Evolutionary conservation across 805 yeast species (phyloP).

Genomic region (Candida adriatica): DNA sequence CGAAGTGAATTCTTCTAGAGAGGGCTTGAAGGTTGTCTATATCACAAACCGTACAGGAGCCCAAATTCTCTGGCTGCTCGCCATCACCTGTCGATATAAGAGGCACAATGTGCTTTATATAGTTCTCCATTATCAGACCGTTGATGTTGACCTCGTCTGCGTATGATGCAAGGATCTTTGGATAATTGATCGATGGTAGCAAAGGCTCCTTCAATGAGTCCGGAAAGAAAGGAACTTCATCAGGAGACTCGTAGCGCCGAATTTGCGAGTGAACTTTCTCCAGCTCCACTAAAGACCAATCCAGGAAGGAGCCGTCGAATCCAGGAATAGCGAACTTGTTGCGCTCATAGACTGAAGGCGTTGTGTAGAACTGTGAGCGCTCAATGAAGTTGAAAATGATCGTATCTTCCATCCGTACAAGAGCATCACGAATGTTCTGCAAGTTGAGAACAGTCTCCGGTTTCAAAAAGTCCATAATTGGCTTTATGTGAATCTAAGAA

Average conservation of each 20-base stretch:
- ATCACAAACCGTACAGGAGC: constrained; percentile 80
- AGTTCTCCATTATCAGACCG: constrained; percentile 55
- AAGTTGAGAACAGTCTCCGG: constrained; percentile 79
- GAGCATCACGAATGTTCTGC: constrained; percentile 72
- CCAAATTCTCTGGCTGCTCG: constrained; percentile 80
- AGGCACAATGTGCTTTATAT: constrained; percentile 72
- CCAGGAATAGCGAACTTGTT: constrained; percentile 55
- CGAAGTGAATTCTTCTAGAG: constrained; percentile 91
- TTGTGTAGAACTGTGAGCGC: constrained; percentile 77
- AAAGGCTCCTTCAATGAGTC: constrained; percentile 54
- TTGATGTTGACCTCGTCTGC: constrained; percentile 74
- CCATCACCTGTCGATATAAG: constrained; percentile 55
- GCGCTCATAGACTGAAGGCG: constrained; percentile 65
- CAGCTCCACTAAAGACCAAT: constrained; percentile 72
- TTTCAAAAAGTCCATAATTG: constrained; percentile 70
- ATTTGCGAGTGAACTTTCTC: constrained; percentile 75
- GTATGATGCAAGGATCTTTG: constrained; percentile 69
- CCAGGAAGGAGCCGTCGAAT: constrained; percentile 76
- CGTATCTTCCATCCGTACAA: constrained; percentile 94
- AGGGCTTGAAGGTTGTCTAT: constrained; percentile 83
- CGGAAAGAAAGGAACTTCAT: constrained; percentile 87
- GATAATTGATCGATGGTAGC: constrained; percentile 74
- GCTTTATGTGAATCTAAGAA: too few relatives aligned
- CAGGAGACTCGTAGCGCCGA: constrained; percentile 90
- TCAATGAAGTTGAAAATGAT: constrained; percentile 90